Evolutionary conservation across 306 rosid genomes (phyloP).

Genomic region (Quercus glauca): DNA sequence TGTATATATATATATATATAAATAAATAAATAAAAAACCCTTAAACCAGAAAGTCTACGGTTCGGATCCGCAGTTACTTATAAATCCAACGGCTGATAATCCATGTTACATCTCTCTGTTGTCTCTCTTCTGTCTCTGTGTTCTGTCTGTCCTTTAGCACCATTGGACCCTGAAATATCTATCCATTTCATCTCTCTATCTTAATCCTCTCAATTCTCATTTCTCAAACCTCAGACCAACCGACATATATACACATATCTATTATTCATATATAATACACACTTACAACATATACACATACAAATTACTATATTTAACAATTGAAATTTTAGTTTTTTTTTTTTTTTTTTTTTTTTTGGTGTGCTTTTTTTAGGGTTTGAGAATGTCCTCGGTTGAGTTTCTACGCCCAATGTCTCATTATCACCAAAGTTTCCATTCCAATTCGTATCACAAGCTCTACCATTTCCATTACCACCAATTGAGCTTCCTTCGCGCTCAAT

Average conservation of each 20-base stretch:
- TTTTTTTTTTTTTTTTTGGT: not conserved
- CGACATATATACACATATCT: not conserved
- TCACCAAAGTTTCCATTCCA: conserved; percentile 37
- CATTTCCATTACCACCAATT: conserved; percentile 36
- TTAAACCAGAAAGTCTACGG: conserved; percentile 22
- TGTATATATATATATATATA: too few relatives aligned
- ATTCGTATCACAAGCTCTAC: conserved; percentile 43
- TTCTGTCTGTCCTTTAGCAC: conserved; percentile 23
- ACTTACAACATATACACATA: too few relatives aligned
- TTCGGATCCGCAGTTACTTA: conserved; percentile 19
- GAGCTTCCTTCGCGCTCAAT: conserved; percentile 30
- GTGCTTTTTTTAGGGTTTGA: conserved; percentile 7
- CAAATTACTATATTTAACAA: not conserved
- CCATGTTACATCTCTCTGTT: conserved; percentile 20
- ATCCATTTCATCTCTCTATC: not conserved
- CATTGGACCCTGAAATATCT: conserved; percentile 21
- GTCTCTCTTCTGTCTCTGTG: not conserved
- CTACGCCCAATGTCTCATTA: conserved; percentile 39
- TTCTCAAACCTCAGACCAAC: conserved; percentile 7
- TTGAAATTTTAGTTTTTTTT: conserved; percentile 18
- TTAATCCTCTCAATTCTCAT: too few relatives aligned
- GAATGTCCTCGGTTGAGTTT: conserved; percentile 66
- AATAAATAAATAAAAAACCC: not conserved
- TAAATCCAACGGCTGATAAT: conserved; percentile 49
- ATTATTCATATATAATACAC: not conserved